Evolutionary conservation across 768 basidiomycete species (phyloP), one percentile per base, ranked within the genome.

Genomic region (Grammothele lineata): DNA sequence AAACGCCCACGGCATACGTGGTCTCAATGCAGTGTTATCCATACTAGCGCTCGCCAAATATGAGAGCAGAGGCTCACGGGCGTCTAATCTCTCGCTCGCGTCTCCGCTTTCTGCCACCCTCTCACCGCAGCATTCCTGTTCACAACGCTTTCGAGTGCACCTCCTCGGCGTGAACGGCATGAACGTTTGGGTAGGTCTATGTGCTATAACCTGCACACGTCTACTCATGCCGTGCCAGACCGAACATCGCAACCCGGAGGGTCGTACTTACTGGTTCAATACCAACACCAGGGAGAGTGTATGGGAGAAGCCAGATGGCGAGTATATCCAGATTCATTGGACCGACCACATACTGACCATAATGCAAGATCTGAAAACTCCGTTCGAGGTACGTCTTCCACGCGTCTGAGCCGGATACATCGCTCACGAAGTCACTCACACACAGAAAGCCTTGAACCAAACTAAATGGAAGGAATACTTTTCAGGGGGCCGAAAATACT

Each of bases 181-280:
- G 51, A 56, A 47, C 33, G 42, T 56, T 14, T 56, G 55, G 55
- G 55, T 56, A 42, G 7, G 55, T 39, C 9, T 18, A 6, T 8
- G 15, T n/a, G 12, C 23, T 2, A 21, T 12, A 9, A 17, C 5
- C 4, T 6, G 6, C 11, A 19, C 24, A 36, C 15, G 9, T 15
- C 5, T 9, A 2, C 39, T 47, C 9, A 42, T 10, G 5, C 33
- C 11, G 2, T 6, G n/a, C 3, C 17, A 94, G 92, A 92, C 90
- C 3, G 93, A 95, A 62, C 91, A 96, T 68, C 83, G 88, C 26
- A 95, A 94, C 68, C 84, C 90, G 2, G 95, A 96, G 62, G 93
- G 93, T n/a, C 76, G 92, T n/a, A 92, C 90, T 0, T 98, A 98
- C 61, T 98, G 94, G 94, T 93, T 92, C 68, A 93, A 96, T 62